phyloP scores from a whole-genome alignment of 495 filamentous ascomycete genomes.

The Niebla homalea region DNA sequence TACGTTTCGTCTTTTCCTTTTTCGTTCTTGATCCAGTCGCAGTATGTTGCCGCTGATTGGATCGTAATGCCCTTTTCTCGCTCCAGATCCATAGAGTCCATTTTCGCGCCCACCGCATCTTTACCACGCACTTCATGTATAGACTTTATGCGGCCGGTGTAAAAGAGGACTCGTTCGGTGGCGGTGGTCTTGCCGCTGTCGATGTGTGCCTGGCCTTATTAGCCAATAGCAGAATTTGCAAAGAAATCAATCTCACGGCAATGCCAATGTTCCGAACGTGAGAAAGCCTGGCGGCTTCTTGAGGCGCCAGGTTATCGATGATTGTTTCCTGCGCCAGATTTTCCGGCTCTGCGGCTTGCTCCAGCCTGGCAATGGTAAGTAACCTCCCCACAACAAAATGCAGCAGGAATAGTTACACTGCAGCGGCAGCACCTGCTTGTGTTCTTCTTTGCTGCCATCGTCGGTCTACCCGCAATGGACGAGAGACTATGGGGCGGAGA shows the following conservation, averaged over 20 bases:
- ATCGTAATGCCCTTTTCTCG: slow-evolving; percentile 98
- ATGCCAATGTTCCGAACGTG: slow-evolving; percentile 95
- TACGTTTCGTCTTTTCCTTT: slow-evolving; percentile 74
- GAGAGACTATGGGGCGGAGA: slow-evolving; percentile 4
- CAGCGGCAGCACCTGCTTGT: slow-evolving; percentile 26
- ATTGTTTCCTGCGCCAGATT: slow-evolving; percentile 51
- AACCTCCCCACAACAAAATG: not conserved
- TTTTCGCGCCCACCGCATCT: slow-evolving; percentile 94
- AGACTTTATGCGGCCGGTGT: slow-evolving; percentile 89
- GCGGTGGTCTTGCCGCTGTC: slow-evolving; percentile 97
- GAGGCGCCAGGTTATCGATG: slow-evolving; percentile 58
- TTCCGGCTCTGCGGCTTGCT: slow-evolving; percentile 50
- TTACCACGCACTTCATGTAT: slow-evolving; percentile 97
- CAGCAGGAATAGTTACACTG: slow-evolving; percentile 28
- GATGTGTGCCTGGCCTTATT: slow-evolving; percentile 67
- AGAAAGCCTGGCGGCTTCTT: slow-evolving; percentile 61
- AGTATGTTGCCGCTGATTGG: slow-evolving; percentile 94
- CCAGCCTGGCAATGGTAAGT: slow-evolving; percentile 26
- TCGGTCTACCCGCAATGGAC: slow-evolving; percentile 12
- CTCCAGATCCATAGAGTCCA: slow-evolving; percentile 99
- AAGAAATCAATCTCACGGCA: slow-evolving; percentile 46
- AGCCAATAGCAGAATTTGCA: not conserved
- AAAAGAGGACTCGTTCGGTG: slow-evolving; percentile 95
- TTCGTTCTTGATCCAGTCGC: slow-evolving; percentile 85
- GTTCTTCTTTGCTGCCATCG: slow-evolving; percentile 22